Percentiles rank a stretch among this genome's conserved stretches.
Conservation (phyloP, 1,284 basidiomycete genomes). For the Microbotryomycetes sp. region DNA sequence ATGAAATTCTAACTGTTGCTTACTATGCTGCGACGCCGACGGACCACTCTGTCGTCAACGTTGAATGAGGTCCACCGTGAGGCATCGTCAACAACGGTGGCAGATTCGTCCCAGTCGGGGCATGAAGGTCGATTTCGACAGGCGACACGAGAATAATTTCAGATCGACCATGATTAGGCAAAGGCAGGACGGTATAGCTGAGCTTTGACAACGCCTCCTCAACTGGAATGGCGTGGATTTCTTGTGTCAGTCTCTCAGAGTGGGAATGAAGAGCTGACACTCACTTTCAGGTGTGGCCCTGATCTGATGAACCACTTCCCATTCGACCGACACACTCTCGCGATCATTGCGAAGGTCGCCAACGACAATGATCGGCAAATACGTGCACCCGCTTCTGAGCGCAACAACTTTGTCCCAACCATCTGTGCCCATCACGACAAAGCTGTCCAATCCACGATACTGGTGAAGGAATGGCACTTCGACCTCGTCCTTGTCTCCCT, state of each 20-base stretch:
- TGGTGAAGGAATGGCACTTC: constrained; percentile 13
- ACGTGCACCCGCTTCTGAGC: constrained; percentile 48
- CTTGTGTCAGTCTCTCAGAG: too few relatives aligned
- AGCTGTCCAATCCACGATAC: constrained; percentile 44
- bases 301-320: constrained; percentile 10
- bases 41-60: constrained; percentile 48
- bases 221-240: too few relatives aligned
- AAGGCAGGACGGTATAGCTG: constrained; percentile 14
- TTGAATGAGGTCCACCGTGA: constrained; percentile 62
- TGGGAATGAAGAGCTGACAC: background rate
- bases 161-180: constrained; percentile 42
- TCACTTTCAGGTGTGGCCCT: background rate
- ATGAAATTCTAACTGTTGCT: too few relatives aligned
- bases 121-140: constrained; percentile 37
- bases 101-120: constrained; percentile 27
- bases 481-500: background rate
- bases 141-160: constrained; percentile 51
- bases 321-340: background rate
- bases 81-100: constrained; percentile 49
- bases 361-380: constrained; percentile 4
- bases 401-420: constrained; percentile 47
- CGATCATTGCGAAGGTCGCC: background rate
- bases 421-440: constrained; percentile 53
- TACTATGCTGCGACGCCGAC: background rate
- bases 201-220: constrained; percentile 3